Percentiles rank a stretch among this genome's conserved stretches.
These are phyloP conservation scores for Capsicum baccatum DNA, from an alignment of 257 asterid genomes.

Conservation along the genomic window DNA sequence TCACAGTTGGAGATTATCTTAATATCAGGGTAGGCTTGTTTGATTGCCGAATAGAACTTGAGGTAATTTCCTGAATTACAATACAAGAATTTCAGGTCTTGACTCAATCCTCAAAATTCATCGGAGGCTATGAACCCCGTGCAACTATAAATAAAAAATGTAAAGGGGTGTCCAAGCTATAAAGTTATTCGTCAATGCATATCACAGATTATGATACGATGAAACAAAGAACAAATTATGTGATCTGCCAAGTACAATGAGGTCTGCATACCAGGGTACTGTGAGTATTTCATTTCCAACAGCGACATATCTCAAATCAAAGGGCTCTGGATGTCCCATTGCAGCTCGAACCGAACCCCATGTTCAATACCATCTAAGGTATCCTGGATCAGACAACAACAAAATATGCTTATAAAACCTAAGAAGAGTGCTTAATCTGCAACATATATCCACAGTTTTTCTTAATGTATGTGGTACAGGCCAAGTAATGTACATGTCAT, in stretches of 20 bases:
- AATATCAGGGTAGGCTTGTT: constrained; percentile 70
- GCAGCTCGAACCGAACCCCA: constrained; percentile 95
- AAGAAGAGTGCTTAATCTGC: not conserved
- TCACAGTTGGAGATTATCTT: constrained; percentile 91
- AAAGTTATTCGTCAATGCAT: constrained; percentile 7
- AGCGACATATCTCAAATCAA: constrained; percentile 88
- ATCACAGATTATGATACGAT: not conserved
- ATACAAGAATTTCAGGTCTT: constrained; percentile 6
- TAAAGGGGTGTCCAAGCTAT: not conserved
- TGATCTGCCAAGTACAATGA: not conserved
- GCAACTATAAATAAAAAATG: not conserved
- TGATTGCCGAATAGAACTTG: constrained; percentile 76
- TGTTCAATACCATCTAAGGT: constrained; percentile 81
- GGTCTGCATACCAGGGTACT: constrained; percentile 64
- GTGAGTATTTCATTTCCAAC: constrained; percentile 78
- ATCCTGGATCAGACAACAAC: constrained; percentile 52
- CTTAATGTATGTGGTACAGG: not conserved
- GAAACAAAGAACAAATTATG: constrained; percentile 1
- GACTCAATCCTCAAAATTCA: not conserved
- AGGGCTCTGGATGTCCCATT: constrained; percentile 92
- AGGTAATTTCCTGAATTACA: constrained; percentile 79
- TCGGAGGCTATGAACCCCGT: not conserved
- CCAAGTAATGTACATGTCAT: not conserved
- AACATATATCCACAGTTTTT: not conserved
- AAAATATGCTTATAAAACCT: constrained; percentile 6